Conservation (phyloP, 352 stramenopile genomes). For the Pythium aristosporum region DNA sequence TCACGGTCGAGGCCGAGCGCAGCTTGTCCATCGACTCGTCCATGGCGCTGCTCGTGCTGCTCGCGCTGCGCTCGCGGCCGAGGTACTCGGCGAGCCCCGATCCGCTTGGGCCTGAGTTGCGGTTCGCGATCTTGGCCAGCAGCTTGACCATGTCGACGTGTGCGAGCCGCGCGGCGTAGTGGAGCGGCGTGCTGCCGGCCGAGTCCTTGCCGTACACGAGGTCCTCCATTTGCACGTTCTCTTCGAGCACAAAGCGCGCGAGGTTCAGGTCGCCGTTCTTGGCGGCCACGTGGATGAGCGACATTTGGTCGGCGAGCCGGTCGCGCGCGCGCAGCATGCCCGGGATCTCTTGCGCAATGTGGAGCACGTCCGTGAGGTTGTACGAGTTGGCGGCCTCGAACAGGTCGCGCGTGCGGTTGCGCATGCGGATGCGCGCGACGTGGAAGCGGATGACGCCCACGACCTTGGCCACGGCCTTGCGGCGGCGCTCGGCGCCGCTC, state of each 20-base stretch:
- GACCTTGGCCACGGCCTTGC: conserved; percentile 68
- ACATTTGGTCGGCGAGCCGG: conserved; percentile 79
- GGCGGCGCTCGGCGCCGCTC: conserved; percentile 44
- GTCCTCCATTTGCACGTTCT: conserved; percentile 81
- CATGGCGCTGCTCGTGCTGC: conserved; percentile 57
- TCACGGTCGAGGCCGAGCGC: conserved; percentile 31
- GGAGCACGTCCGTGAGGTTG: conserved; percentile 78
- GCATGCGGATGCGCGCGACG: conserved; percentile 79
- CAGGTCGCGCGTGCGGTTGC: conserved; percentile 73
- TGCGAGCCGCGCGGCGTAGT: conserved; percentile 74
- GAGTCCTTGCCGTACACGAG: conserved; percentile 81
- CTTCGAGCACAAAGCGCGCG: conserved; percentile 78
- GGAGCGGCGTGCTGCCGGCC: conserved; percentile 77
- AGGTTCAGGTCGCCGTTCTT: conserved; percentile 87
- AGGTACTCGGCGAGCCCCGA: conserved; percentile 40
- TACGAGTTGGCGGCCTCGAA: conserved; percentile 78
- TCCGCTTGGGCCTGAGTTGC: conserved; percentile 58
- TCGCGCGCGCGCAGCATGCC: conserved; percentile 82
- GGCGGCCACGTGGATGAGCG: conserved; percentile 85
- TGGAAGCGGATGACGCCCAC: conserved; percentile 73
- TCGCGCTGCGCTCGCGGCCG: conserved; percentile 58
- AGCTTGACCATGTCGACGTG: conserved; percentile 87
- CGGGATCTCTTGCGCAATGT: conserved; percentile 77
- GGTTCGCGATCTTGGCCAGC: conserved; percentile 82
- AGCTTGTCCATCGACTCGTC: conserved; percentile 51